Evolutionary conservation across 306 rosid genomes (phyloP).

Genomic region (Prunus campanulata): DNA sequence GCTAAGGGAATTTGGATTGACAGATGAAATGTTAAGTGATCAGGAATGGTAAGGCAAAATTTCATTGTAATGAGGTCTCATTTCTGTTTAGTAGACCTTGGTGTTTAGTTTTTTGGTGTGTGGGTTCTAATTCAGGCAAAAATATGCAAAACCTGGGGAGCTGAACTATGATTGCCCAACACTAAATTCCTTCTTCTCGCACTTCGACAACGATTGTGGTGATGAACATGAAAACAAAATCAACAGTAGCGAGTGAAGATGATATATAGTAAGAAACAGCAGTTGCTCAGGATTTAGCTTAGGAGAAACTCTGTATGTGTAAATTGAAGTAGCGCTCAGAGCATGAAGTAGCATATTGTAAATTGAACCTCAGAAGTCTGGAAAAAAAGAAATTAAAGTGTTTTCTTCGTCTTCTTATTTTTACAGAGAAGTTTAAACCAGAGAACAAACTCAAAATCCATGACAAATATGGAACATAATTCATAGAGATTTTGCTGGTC

Average conservation of each 20-base stretch:
- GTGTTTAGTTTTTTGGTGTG: neutral
- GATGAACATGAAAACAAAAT: neutral
- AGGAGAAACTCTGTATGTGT: too few species aligned
- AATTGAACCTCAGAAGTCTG: too few species aligned
- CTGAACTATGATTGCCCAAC: conserved; percentile 83
- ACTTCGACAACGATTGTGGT: conserved; percentile 40
- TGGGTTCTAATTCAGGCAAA: conserved; percentile 57
- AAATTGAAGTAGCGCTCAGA: too few species aligned
- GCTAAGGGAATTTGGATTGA: conserved; percentile 68
- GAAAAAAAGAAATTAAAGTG: too few species aligned
- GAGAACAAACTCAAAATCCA: neutral
- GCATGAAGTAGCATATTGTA: too few species aligned
- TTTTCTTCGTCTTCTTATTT: neutral
- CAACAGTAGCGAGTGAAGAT: neutral
- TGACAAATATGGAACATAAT: neutral
- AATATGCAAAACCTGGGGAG: conserved; percentile 71
- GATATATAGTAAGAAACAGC: too few species aligned
- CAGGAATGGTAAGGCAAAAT: conserved; percentile 61
- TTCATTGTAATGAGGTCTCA: neutral
- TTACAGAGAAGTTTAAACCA: neutral
- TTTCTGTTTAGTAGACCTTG: neutral
- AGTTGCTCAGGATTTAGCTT: too few species aligned
- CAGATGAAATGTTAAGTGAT: conserved; percentile 77
- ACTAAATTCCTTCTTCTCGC: conserved; percentile 78
- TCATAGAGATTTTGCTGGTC: neutral